Conservation (phyloP, 2,329 filamentous ascomycete genomes). For the Aspergillus viridinutans region DNA sequence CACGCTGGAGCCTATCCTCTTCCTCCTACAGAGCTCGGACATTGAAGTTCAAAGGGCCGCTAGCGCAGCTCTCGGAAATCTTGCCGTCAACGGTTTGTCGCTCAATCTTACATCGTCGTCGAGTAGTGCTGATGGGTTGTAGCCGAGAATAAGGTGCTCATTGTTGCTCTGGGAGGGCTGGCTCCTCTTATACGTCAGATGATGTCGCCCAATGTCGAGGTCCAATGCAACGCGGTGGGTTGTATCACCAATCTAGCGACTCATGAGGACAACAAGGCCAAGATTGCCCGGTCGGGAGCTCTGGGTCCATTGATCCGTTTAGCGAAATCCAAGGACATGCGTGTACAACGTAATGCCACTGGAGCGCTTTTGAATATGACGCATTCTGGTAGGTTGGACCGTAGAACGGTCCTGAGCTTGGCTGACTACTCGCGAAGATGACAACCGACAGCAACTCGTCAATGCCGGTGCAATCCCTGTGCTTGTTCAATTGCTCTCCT, state of each 20-base stretch:
- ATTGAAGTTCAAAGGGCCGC: conserved; percentile 96
- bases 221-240: conserved; percentile 97
- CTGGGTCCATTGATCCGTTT: conserved; percentile 84
- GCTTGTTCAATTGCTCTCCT: conserved; percentile 88
- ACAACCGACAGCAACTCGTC: conserved; percentile 95
- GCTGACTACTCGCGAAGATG: conserved; percentile 57
- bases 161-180: conserved; percentile 86
- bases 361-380: conserved; percentile 98
- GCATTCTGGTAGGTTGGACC: conserved; percentile 70
- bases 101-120: conserved; percentile 10
- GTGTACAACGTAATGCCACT: conserved; percentile 94
- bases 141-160: conserved; percentile 98
- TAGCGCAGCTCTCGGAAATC: conserved; percentile 90
- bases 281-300: conserved; percentile 92
- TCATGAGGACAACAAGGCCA: conserved; percentile 98
- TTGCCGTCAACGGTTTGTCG: conserved; percentile 83
- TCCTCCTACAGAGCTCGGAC: conserved; percentile 88
- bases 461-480: conserved; percentile 97
- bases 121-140: conserved; percentile 40
- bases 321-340: conserved; percentile 97
- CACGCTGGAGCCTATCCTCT: conserved; percentile 92
- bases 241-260: conserved; percentile 98
- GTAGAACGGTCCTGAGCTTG: background rate
- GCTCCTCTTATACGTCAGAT: conserved; percentile 93
- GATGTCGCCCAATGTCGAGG: conserved; percentile 96